phyloP scores from a whole-genome alignment of 2,329 filamentous ascomycete species.

The Fusarium sp. region DNA sequence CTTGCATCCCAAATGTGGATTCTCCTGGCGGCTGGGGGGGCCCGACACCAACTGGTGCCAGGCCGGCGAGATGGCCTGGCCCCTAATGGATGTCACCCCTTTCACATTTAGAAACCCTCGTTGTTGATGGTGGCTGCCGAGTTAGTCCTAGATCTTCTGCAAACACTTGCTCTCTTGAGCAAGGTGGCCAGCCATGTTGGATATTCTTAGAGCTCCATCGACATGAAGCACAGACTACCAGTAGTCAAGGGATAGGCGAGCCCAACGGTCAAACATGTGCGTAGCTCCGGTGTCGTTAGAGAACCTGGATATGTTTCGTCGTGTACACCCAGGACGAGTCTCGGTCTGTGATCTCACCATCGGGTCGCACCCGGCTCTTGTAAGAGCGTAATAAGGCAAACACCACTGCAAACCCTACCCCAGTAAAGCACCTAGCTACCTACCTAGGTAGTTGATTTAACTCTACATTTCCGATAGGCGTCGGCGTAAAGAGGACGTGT shows the following conservation, averaged over 20 bases:
- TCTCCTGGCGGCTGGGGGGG: constrained; percentile 16
- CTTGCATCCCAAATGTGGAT: constrained; percentile 32
- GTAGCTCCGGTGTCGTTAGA: background rate
- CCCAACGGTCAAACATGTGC: background rate
- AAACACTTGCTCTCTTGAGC: background rate
- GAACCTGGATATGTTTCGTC: background rate
- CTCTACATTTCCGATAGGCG: background rate
- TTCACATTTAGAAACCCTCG: constrained; percentile 14
- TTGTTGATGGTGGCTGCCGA: background rate
- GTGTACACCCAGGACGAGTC: background rate
- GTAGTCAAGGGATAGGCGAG: background rate
- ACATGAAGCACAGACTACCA: background rate
- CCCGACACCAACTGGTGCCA: constrained; percentile 1
- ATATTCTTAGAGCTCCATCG: background rate
- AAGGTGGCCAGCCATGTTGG: background rate
- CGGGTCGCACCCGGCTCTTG: background rate
- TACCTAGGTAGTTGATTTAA: background rate
- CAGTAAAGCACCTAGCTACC: background rate
- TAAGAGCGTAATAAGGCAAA: background rate
- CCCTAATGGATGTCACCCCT: constrained; percentile 18
- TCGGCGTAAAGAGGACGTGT: background rate
- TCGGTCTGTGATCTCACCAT: background rate
- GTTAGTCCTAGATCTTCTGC: background rate
- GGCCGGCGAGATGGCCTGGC: background rate
- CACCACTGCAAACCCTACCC: background rate